Evolutionary conservation across 1,284 basidiomycete genomes (phyloP).

Genomic region (Fomitopsis betulina): DNA sequence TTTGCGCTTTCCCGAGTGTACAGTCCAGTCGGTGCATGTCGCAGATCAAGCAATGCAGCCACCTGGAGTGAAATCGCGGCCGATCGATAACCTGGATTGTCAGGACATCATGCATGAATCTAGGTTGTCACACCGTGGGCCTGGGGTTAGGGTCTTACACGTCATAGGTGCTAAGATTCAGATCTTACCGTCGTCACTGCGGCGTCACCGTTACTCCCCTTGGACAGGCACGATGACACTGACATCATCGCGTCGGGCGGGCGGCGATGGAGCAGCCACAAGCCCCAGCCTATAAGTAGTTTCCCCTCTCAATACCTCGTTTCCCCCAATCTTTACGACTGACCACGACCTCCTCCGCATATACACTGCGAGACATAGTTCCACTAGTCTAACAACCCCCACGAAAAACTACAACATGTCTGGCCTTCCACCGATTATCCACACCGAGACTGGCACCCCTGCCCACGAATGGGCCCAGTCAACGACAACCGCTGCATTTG

Average conservation of each 20-base stretch:
- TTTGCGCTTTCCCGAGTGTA: too few relatives aligned
- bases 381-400: not conserved
- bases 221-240: not conserved
- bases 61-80: too few relatives aligned
- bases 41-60: too few relatives aligned
- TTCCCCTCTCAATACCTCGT: not conserved
- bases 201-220: too few relatives aligned
- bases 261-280: not conserved
- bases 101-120: too few relatives aligned
- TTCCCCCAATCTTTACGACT: not conserved
- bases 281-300: not conserved
- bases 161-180: too few relatives aligned
- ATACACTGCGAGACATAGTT: not conserved
- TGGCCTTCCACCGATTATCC: conserved; percentile 22
- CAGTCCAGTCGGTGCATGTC: too few relatives aligned
- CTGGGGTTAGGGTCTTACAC: too few relatives aligned
- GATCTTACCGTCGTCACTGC: too few relatives aligned
- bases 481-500: conserved; percentile 25
- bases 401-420: conserved; percentile 18
- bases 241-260: not conserved
- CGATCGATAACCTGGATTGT: too few relatives aligned
- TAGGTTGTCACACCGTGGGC: too few relatives aligned
- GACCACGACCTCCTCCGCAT: not conserved
- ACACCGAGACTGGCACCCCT: conserved; percentile 23
- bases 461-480: conserved; percentile 25